Conservation (phyloP, 805 yeast genomes). For the Soucietia sequanensis region DNA sequence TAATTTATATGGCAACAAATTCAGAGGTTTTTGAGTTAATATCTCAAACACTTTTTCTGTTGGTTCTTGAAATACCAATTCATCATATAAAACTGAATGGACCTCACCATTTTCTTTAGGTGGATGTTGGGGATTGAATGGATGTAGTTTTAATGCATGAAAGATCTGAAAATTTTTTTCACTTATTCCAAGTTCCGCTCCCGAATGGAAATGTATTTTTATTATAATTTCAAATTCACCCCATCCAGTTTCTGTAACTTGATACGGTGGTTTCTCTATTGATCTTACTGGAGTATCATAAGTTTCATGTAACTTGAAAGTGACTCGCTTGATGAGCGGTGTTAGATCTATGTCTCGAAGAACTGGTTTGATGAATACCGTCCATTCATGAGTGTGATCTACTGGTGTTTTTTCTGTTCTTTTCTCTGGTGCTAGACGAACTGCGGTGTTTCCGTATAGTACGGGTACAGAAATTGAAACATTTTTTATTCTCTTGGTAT, state of each 20-base stretch:
- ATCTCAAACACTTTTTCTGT: constrained; percentile 83
- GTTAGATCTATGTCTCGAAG: constrained; percentile 69
- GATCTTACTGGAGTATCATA: constrained; percentile 84
- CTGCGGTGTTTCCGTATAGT: constrained; percentile 41
- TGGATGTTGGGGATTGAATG: constrained; percentile 55
- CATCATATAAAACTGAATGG: constrained; percentile 66
- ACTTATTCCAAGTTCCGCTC: constrained; percentile 56
- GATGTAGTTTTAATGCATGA: constrained; percentile 90
- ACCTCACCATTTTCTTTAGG: constrained; percentile 42
- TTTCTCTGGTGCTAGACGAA: constrained; percentile 35
- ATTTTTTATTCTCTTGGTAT: constrained; percentile 24
- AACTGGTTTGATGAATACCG: constrained; percentile 83
- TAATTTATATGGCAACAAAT: constrained; percentile 41
- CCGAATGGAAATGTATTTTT: constrained; percentile 82
- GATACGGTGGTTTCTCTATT: constrained; percentile 87
- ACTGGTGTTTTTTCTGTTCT: constrained; percentile 50
- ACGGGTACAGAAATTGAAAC: constrained; percentile 44
- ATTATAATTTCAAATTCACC: constrained; percentile 96
- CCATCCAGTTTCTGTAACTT: constrained; percentile 98
- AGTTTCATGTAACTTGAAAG: constrained; percentile 93
- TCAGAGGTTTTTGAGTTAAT: constrained; percentile 69
- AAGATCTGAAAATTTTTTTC: constrained; percentile 85
- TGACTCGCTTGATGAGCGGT: constrained; percentile 82
- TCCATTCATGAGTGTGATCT: constrained; percentile 96
- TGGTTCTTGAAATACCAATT: constrained; percentile 92